A percentile compares a stretch with the other conserved stretches of the same genome.
Evolutionary conservation across 2,329 filamentous ascomycete genomes (phyloP).

Genomic region (Stemphylium lycopersici): DNA sequence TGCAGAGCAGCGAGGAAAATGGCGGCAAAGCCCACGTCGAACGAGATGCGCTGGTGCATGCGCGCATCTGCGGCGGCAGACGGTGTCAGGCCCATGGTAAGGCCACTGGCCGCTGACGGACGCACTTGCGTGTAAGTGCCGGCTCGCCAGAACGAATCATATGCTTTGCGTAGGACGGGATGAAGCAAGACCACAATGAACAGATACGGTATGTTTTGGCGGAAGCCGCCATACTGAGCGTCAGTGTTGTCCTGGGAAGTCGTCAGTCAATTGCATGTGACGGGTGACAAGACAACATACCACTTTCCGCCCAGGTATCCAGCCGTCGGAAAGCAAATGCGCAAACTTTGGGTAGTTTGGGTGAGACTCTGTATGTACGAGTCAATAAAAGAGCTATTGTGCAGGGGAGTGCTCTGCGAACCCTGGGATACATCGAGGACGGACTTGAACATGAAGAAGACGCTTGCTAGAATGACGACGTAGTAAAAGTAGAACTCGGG

Average conservation of each 20-base stretch:
- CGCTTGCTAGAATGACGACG: slow-evolving; percentile 65
- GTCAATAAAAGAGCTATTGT: slow-evolving; percentile 5
- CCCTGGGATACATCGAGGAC: slow-evolving; percentile 84
- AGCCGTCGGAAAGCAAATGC: slow-evolving; percentile 75
- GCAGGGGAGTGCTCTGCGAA: slow-evolving; percentile 47
- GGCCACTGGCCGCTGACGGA: slow-evolving; percentile 36
- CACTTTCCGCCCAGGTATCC: slow-evolving; percentile 91
- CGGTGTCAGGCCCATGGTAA: slow-evolving; percentile 51
- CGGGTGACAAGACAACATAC: slow-evolving; percentile 53
- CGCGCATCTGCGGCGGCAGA: slow-evolving; percentile 60
- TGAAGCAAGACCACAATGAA: slow-evolving; percentile 75
- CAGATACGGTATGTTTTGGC: slow-evolving; percentile 84
- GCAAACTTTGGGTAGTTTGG: slow-evolving; percentile 80
- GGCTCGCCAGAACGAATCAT: slow-evolving; percentile 62
- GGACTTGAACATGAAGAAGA: slow-evolving; percentile 92
- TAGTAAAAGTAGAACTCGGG: slow-evolving; percentile 87
- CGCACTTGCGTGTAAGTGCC: slow-evolving; percentile 54
- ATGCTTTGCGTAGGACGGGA: slow-evolving; percentile 75
- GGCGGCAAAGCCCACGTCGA: slow-evolving; percentile 81
- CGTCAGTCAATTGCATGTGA: slow-evolving; percentile 6
- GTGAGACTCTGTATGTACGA: slow-evolving; percentile 67
- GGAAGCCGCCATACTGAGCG: slow-evolving; percentile 82
- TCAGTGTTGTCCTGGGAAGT: slow-evolving; percentile 79
- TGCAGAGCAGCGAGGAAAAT: slow-evolving; percentile 81
- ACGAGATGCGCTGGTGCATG: slow-evolving; percentile 72